phyloP scores from a whole-genome alignment of 192 early-diverging fungal species.

The Physocladia obscura region DNA sequence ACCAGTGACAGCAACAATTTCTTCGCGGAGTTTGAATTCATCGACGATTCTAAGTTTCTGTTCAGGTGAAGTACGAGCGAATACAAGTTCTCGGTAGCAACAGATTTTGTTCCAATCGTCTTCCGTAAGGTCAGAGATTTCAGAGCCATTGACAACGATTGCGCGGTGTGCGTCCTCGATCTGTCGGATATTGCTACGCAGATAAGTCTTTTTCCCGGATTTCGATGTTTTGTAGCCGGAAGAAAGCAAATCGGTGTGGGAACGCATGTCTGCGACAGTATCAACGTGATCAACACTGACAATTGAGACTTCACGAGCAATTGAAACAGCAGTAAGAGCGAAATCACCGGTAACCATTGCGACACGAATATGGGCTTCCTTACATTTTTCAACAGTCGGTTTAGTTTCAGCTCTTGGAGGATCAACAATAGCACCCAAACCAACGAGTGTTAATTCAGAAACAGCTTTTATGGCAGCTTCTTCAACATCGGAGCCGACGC shows the following conservation, averaged over 20 bases:
- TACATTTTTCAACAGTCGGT: constrained; percentile 57
- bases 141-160: constrained; percentile 61
- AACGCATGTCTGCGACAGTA: constrained; percentile 11
- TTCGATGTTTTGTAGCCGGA: neutral
- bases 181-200: neutral
- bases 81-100: constrained; percentile 74
- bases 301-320: constrained; percentile 77
- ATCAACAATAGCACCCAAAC: constrained; percentile 76
- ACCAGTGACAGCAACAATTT: constrained; percentile 82
- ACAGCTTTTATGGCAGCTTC: constrained; percentile 57
- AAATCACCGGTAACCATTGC: constrained; percentile 88
- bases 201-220: neutral
- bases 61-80: constrained; percentile 82
- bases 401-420: constrained; percentile 78
- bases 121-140: constrained; percentile 57
- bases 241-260: neutral
- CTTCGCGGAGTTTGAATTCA: constrained; percentile 61
- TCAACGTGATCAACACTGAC: constrained; percentile 23
- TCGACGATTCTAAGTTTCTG: constrained; percentile 72
- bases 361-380: constrained; percentile 67
- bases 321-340: constrained; percentile 72
- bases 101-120: constrained; percentile 67
- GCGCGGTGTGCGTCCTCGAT: neutral
- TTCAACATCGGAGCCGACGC: constrained; percentile 34
- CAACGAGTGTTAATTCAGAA: constrained; percentile 65